Evolutionary conservation across 2,329 filamentous ascomycete species (phyloP).

Genomic region (Penicillium sp.): DNA sequence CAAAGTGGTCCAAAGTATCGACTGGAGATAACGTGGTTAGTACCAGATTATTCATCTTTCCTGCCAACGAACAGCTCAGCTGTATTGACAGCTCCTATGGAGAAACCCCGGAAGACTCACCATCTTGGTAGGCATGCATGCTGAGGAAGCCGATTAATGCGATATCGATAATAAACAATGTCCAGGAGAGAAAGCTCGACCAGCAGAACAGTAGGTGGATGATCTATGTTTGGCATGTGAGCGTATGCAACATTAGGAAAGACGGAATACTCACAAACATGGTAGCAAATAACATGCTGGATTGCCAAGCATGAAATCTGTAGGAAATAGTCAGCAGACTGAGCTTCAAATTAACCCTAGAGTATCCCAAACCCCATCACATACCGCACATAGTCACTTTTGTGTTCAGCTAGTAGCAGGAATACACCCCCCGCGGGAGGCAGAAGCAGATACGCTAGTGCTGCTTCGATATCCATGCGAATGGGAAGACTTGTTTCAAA

Average conservation of each 20-base stretch:
- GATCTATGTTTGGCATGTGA: constrained; percentile 55
- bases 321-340: constrained; percentile 2
- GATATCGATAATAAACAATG: constrained; percentile 75
- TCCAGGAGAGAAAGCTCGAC: constrained; percentile 79
- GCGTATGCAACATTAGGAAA: background rate
- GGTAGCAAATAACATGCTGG: constrained; percentile 75
- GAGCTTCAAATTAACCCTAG: background rate
- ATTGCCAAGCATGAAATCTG: constrained; percentile 97
- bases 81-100: background rate
- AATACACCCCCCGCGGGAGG: constrained; percentile 85
- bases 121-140: constrained; percentile 79
- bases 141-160: constrained; percentile 73
- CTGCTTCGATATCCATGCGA: constrained; percentile 85
- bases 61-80: background rate
- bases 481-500: constrained; percentile 90
- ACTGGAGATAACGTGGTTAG: constrained; percentile 42
- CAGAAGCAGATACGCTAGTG: constrained; percentile 79
- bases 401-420: constrained; percentile 81
- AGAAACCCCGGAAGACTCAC: constrained; percentile 47
- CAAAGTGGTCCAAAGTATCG: constrained; percentile 67
- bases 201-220: constrained; percentile 84
- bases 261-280: constrained; percentile 51
- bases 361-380: constrained; percentile 8
- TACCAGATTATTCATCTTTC: background rate
- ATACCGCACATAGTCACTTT: constrained; percentile 94